These are phyloP conservation scores for Anacardium occidentale DNA, from an alignment of 345 rosid species.

Conservation along the genomic window DNA sequence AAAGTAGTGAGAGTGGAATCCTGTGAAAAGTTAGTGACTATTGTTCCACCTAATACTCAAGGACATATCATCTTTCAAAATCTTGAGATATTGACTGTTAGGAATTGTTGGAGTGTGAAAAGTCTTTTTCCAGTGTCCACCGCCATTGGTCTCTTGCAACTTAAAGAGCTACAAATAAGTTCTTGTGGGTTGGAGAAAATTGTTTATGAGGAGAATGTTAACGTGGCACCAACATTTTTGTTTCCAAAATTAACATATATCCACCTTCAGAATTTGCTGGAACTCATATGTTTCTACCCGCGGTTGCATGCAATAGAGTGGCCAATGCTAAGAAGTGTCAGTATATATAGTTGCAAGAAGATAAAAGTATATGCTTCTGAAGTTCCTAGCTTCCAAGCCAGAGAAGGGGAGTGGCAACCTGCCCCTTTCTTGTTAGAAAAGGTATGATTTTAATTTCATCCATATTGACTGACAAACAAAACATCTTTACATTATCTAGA, in stretches of 20 bases:
- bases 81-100: background rate
- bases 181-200: background rate
- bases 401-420: background rate
- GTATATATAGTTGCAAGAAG: background rate
- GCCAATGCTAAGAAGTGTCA: background rate
- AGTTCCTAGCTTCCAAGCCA: background rate
- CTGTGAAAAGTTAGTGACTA: background rate
- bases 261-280: too few species aligned
- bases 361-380: too few species aligned
- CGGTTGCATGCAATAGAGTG: background rate
- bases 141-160: too few species aligned
- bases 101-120: too few species aligned
- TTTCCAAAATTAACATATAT: too few species aligned
- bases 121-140: too few species aligned
- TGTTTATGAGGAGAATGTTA: background rate
- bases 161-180: background rate
- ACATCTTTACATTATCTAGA: too few species aligned
- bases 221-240: background rate
- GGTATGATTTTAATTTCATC: background rate
- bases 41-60: background rate
- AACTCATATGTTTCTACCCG: background rate
- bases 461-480: background rate
- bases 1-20: background rate
- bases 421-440: background rate
- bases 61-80: background rate